Percentiles rank a stretch among this genome's conserved stretches.
Evolutionary conservation across 768 basidiomycete species (phyloP).

Genomic region (Chalciporus piperatus): DNA sequence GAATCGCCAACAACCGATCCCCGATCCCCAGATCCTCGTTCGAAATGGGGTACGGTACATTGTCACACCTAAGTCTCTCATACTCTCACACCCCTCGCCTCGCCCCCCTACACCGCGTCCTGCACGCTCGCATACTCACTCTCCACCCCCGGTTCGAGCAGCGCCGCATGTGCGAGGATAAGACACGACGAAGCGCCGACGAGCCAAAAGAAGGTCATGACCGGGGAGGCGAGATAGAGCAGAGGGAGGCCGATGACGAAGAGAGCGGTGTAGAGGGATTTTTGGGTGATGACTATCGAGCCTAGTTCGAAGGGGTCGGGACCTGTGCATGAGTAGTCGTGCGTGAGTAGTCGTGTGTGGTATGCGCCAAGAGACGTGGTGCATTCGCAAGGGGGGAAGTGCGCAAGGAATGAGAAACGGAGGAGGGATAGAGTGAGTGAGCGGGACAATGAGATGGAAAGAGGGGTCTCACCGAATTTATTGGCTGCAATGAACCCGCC

Average conservation of each 20-base stretch:
- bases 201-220: conserved; percentile 91
- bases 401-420: no score
- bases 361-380: no score
- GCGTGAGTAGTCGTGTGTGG: not conserved
- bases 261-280: conserved; percentile 81
- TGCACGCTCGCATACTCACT: conserved; percentile 86
- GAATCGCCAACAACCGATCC: no score
- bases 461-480: conserved; percentile 64
- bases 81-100: no score
- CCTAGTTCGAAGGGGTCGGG: conserved; percentile 85
- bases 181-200: conserved; percentile 83
- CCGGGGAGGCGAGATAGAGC: conserved; percentile 73
- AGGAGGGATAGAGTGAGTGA: not conserved
- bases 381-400: no score
- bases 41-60: no score
- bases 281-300: conserved; percentile 81
- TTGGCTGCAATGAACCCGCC: conserved; percentile 91
- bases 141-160: conserved; percentile 95
- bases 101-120: conserved; percentile 44
- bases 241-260: conserved; percentile 92
- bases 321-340: conserved; percentile 41
- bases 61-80: no score
- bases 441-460: no score
- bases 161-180: conserved; percentile 80
- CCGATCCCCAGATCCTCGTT: no score